Evolutionary conservation across 306 rosid species (phyloP).

Genomic region (Pachyrhizus erosus): DNA sequence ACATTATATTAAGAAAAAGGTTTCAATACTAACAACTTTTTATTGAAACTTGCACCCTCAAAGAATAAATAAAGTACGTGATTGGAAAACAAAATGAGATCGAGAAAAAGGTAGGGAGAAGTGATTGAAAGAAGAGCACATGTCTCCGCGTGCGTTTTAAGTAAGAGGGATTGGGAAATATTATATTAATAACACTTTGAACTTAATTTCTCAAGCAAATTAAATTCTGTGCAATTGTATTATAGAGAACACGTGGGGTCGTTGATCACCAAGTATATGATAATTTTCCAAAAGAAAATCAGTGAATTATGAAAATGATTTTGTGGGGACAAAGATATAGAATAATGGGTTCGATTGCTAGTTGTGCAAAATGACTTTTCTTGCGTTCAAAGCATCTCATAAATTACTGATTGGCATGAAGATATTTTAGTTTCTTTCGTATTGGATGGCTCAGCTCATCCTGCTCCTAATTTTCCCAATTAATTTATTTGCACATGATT

Average conservation of each 20-base stretch:
- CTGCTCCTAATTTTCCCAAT: no score
- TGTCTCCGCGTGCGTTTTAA: slow-evolving; percentile 33
- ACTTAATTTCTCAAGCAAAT: neutral
- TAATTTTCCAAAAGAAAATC: neutral
- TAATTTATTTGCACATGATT: neutral
- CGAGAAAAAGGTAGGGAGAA: neutral
- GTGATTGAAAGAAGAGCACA: neutral
- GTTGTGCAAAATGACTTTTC: slow-evolving; percentile 37
- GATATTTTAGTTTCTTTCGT: neutral
- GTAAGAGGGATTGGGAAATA: neutral
- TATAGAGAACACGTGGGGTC: neutral
- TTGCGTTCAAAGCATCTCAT: slow-evolving; percentile 48
- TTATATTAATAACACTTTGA: neutral
- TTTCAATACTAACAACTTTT: neutral
- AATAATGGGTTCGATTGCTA: slow-evolving; percentile 30
- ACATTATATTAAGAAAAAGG: neutral
- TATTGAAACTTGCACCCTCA: neutral
- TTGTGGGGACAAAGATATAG: slow-evolving; percentile 41
- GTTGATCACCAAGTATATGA: neutral
- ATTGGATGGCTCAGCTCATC: slow-evolving; percentile 26
- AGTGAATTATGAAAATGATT: neutral
- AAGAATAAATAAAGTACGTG: neutral
- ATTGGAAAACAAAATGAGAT: neutral
- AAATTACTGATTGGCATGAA: slow-evolving; percentile 1
- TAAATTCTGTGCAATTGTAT: neutral